phyloP scores from a whole-genome alignment of 2,329 filamentous ascomycete genomes.

The Aureobasidium sp. region DNA sequence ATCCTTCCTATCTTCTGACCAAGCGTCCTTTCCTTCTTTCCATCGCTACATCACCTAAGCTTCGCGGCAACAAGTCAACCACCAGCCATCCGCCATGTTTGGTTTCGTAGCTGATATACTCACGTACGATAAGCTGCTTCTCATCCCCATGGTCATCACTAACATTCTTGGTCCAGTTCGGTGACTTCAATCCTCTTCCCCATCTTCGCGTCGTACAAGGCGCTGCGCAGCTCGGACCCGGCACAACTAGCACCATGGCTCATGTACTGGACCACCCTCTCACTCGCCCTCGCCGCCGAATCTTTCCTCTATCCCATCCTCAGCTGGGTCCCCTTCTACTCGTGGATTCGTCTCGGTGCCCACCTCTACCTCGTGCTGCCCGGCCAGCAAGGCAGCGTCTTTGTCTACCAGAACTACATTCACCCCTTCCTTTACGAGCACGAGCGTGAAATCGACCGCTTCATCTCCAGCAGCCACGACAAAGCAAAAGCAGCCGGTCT shows the following conservation, averaged over 20 bases:
- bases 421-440: slow-evolving; percentile 85
- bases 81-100: slow-evolving; percentile 51
- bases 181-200: slow-evolving; percentile 87
- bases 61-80: not conserved
- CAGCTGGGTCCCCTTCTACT: slow-evolving; percentile 87
- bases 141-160: slow-evolving; percentile 12
- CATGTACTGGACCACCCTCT: slow-evolving; percentile 97
- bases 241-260: slow-evolving; percentile 92
- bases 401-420: slow-evolving; percentile 77
- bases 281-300: slow-evolving; percentile 72
- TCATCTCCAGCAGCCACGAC: slow-evolving; percentile 77
- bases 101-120: slow-evolving; percentile 69
- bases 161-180: slow-evolving; percentile 50
- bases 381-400: slow-evolving; percentile 85
- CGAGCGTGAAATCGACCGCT: slow-evolving; percentile 80
- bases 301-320: slow-evolving; percentile 84
- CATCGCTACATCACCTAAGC: not conserved
- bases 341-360: slow-evolving; percentile 79
- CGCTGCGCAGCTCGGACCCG: slow-evolving; percentile 84
- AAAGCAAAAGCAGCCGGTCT: slow-evolving; percentile 70
- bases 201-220: slow-evolving; percentile 96
- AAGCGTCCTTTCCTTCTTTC: not conserved
- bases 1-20: not conserved
- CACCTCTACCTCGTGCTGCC: slow-evolving; percentile 95
- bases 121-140: slow-evolving; percentile 53